A percentile compares a stretch with the other conserved stretches of the same genome.
Conservation (phyloP, 73 alveolate genomes). For the Breviolum minutum region DNA sequence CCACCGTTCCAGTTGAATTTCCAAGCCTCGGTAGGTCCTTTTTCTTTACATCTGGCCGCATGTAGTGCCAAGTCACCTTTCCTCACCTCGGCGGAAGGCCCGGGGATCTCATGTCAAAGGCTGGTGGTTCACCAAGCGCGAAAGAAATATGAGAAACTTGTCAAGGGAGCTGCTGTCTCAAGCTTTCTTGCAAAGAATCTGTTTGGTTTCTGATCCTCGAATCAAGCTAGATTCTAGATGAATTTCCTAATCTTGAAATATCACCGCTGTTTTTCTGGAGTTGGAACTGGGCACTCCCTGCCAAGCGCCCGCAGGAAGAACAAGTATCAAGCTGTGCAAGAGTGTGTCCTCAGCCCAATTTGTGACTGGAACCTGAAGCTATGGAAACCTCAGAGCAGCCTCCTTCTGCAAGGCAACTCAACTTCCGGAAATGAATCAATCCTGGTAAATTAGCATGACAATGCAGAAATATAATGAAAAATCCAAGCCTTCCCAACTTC, state of each 20-base stretch:
- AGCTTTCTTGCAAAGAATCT: not conserved
- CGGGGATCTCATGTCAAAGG: too few relatives aligned
- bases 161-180: not conserved
- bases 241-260: not conserved
- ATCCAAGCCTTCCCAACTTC: too few relatives aligned
- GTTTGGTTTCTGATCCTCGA: not conserved
- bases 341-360: conserved; percentile 44
- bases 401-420: not conserved
- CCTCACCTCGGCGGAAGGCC: conserved; percentile 3
- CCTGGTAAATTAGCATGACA: too few relatives aligned
- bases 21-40: conserved; percentile 3
- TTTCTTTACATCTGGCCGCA: conserved; percentile 7
- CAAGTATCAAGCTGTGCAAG: conserved; percentile 70
- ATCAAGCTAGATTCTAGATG: not conserved
- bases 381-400: not conserved
- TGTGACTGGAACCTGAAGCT: not conserved
- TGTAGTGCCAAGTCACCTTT: conserved; percentile 52
- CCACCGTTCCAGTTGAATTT: too few relatives aligned
- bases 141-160: not conserved
- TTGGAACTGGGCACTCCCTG: too few relatives aligned
- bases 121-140: not conserved
- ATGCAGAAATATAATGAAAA: too few relatives aligned
- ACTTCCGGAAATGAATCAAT: too few relatives aligned
- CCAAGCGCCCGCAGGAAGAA: conserved; percentile 67
- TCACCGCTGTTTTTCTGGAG: too few relatives aligned